phyloP scores from a whole-genome alignment of 768 basidiomycete genomes.

The Cystofilobasidium ferigula region DNA sequence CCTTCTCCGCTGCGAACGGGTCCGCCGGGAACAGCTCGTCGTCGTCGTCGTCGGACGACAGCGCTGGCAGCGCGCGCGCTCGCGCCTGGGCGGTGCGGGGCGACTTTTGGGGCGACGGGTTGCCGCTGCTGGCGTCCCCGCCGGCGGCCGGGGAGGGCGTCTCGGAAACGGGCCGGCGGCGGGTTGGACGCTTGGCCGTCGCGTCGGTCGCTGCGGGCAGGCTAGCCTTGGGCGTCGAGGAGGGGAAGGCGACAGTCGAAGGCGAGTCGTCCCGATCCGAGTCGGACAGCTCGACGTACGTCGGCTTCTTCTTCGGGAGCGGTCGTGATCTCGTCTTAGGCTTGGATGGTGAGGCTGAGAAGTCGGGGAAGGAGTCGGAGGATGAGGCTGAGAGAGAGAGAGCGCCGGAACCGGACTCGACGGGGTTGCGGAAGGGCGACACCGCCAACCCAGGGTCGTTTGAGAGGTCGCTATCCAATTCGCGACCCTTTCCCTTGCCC shows the following conservation, averaged over 20 bases:
- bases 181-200: background rate
- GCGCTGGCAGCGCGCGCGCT: background rate
- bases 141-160: background rate
- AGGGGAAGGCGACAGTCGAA: background rate
- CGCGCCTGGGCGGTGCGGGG: background rate
- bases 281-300: background rate
- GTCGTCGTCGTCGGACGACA: background rate
- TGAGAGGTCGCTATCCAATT: background rate
- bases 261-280: background rate
- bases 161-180: background rate
- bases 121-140: background rate
- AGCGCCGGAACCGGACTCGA: background rate
- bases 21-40: background rate
- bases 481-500: conserved; percentile 13
- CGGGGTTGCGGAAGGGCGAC: background rate
- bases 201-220: background rate
- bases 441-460: background rate
- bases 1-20: background rate
- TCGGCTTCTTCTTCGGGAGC: background rate
- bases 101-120: background rate
- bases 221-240: background rate
- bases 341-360: background rate
- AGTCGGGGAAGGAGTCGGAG: background rate
- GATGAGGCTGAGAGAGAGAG: background rate
- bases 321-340: background rate